Evolutionary conservation across 2,329 filamentous ascomycete species (phyloP).

Genomic region (Scleromitrula shiraiana): DNA sequence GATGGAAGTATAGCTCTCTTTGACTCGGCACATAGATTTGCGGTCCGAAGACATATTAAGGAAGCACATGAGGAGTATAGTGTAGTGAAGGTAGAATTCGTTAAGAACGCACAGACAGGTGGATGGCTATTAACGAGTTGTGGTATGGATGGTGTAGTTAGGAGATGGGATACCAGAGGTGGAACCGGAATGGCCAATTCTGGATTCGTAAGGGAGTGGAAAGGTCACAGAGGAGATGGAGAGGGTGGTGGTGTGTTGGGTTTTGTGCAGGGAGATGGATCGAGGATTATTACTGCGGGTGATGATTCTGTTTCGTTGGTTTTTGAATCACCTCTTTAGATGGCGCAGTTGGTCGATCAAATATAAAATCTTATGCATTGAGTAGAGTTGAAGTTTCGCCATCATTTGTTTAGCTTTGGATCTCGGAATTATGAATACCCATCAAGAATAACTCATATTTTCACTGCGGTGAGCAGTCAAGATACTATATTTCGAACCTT

Average conservation of each 20-base stretch:
- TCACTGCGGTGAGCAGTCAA: too few relatives aligned
- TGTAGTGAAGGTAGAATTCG: conserved; percentile 89
- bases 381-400: background rate
- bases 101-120: conserved; percentile 42
- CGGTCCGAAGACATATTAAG: conserved; percentile 72
- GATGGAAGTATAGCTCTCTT: conserved; percentile 77
- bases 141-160: conserved; percentile 86
- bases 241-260: conserved; percentile 84
- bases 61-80: conserved; percentile 82
- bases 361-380: background rate
- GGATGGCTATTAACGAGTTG: conserved; percentile 74
- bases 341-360: background rate
- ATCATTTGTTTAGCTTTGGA: background rate
- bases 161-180: conserved; percentile 75
- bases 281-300: conserved; percentile 77
- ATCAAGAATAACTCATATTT: too few relatives aligned
- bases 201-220: conserved; percentile 80
- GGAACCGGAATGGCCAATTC: conserved; percentile 58
- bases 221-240: conserved; percentile 74
- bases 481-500: too few relatives aligned
- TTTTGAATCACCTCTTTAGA: conserved; percentile 43
- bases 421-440: too few relatives aligned
- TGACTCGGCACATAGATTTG: conserved; percentile 78
- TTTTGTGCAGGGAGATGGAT: conserved; percentile 78
- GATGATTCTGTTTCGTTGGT: conserved; percentile 70